These are phyloP conservation scores for Diaporthe velutina DNA, from an alignment of 2,329 filamentous ascomycete species.

Conservation along the genomic window DNA sequence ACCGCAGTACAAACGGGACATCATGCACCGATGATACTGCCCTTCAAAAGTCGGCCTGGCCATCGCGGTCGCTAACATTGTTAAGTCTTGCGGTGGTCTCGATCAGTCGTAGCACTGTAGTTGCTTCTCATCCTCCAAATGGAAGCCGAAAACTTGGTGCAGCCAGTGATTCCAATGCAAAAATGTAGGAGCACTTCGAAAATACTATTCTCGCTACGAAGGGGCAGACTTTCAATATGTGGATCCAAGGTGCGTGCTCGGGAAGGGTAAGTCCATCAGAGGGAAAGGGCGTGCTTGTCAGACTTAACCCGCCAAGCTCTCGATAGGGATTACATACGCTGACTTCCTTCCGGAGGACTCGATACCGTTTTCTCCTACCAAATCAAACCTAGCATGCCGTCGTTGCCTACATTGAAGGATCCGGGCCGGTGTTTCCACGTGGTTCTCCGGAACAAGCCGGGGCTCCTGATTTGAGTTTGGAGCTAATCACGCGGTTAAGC, in stretches of 20 bases:
- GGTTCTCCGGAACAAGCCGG: conserved; percentile 3
- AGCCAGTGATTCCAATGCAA: not conserved
- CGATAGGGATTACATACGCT: not conserved
- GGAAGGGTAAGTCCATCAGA: not conserved
- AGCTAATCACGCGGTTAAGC: conserved; percentile 1
- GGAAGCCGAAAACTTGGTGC: not conserved
- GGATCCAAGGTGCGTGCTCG: not conserved
- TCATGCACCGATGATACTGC: conserved; percentile 17
- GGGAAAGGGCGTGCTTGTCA: not conserved
- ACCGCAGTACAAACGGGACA: conserved; percentile 12
- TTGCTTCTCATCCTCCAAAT: not conserved
- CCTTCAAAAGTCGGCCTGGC: not conserved
- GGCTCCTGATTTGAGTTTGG: conserved; percentile 15
- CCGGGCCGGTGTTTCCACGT: conserved; percentile 14
- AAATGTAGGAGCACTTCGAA: not conserved
- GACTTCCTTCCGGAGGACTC: not conserved
- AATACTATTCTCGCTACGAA: not conserved
- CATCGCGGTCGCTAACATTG: not conserved
- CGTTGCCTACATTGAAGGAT: not conserved
- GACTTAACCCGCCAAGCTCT: not conserved
- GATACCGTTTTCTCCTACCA: not conserved
- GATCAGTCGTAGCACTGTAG: not conserved
- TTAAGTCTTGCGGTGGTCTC: not conserved
- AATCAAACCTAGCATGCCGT: not conserved
- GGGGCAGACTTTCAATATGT: not conserved